Evolutionary conservation across 2,329 filamentous ascomycete genomes (phyloP).

Genomic region (Fusarium begoniae): DNA sequence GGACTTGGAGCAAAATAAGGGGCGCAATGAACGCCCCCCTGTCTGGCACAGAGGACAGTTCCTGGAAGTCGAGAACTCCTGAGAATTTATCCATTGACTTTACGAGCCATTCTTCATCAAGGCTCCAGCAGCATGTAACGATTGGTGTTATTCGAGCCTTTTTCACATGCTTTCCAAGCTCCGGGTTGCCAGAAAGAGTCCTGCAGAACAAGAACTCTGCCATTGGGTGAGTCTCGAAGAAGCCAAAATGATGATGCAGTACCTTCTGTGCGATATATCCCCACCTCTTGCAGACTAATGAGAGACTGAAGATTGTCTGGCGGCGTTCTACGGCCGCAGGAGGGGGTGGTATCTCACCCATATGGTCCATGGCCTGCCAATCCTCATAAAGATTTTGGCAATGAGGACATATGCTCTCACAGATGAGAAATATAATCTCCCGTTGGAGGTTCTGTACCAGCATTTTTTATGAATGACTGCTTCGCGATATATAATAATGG

Average conservation of each 20-base stretch:
- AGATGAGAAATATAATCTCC: background rate
- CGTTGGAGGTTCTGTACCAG: background rate
- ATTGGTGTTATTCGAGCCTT: background rate
- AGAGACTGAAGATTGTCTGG: background rate
- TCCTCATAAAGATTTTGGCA: background rate
- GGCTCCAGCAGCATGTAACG: no score
- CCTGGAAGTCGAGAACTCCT: background rate
- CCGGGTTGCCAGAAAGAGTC: background rate
- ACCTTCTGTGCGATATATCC: background rate
- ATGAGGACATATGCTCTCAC: background rate
- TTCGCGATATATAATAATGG: accelerated
- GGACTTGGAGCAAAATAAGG: background rate
- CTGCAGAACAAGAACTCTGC: background rate
- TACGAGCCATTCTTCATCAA: background rate
- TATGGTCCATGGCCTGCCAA: no score
- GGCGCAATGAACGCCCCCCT: background rate
- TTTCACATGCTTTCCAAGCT: background rate
- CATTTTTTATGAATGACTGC: background rate
- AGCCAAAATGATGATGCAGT: background rate
- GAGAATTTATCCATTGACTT: background rate
- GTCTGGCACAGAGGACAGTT: accelerated
- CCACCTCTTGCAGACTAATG: background rate
- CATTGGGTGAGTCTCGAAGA: background rate
- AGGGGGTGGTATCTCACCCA: no score
- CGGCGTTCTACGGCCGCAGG: background rate